Conservation (phyloP, 768 basidiomycete genomes). For the Lactifluus hygrophoroides region DNA sequence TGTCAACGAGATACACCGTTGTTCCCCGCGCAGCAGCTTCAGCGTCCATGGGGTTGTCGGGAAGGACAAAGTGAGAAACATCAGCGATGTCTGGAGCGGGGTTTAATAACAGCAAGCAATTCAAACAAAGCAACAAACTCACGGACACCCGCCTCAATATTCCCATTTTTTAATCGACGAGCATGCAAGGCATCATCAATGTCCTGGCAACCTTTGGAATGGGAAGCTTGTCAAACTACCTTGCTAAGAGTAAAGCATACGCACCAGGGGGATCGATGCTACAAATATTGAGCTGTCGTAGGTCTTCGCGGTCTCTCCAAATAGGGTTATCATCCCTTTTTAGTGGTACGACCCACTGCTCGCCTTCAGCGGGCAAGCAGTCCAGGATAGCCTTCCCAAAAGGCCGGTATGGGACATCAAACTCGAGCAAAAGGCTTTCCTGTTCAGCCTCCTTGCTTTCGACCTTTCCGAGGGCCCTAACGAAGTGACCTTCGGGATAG, state of each 20-base stretch:
- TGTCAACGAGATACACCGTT: slow-evolving; percentile 96
- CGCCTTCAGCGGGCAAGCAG: slow-evolving; percentile 85
- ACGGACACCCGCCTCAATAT: slow-evolving; percentile 98
- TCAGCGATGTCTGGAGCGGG: slow-evolving; percentile 81
- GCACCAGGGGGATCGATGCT: slow-evolving; percentile 94
- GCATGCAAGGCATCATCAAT: slow-evolving; percentile 98
- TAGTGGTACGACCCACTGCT: slow-evolving; percentile 84
- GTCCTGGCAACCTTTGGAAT: slow-evolving; percentile 75
- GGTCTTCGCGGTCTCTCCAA: slow-evolving; percentile 84
- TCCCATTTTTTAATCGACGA: slow-evolving; percentile 76
- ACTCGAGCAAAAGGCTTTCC: slow-evolving; percentile 88
- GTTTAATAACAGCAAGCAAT: neutral
- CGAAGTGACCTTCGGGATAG: slow-evolving; percentile 96
- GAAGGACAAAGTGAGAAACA: slow-evolving; percentile 90
- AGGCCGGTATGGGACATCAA: slow-evolving; percentile 90
- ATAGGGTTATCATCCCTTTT: slow-evolving; percentile 44
- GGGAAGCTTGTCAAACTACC: slow-evolving; percentile 5
- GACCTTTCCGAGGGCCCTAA: slow-evolving; percentile 80
- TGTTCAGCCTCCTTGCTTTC: slow-evolving; percentile 96
- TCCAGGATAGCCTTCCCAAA: slow-evolving; percentile 94
- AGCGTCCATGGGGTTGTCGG: slow-evolving; percentile 92
- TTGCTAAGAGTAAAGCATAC: slow-evolving; percentile 8
- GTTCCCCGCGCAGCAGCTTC: slow-evolving; percentile 96
- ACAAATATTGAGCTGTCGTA: slow-evolving; percentile 80
- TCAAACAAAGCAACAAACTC: slow-evolving; percentile 32